Base-by-base conservation (phyloP, 2,329 filamentous ascomycete species). In the Berkeleyomyces rouxiae region DNA sequence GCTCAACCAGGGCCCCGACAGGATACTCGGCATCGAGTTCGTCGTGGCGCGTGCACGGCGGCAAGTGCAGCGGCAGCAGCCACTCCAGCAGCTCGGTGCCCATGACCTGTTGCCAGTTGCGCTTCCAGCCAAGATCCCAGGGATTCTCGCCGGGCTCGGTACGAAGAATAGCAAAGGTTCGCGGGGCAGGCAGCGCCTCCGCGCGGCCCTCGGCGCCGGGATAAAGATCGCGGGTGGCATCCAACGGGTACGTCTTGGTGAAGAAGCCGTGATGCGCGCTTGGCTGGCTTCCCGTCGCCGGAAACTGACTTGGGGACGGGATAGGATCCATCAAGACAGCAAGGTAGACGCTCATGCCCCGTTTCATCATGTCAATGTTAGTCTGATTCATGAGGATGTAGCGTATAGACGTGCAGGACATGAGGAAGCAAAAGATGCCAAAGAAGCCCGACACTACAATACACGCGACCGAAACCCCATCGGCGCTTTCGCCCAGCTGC, bases 71-170 rank as follows among this genome's bases (percentile, higher is more conserved):
- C 0, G 92, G 92, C 1, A 96, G 73, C 10, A 96, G 70, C 91
- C 91, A 97, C 65, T 96, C 87, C 11, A 85, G 65, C 1, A 84
- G 66, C 23, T 74, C 81, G 57, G 79, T 74, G 0, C 92, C 92
- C 84, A 99, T 90, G 33, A 96, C 82, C 11, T 85, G 80, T 66
- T 83, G 82, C 74, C 90, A 85, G 69, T 97, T 97, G 37, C 77
- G 74, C 66, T 80, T 77, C 7, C 74, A 74, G 1, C 87, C 88
- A 0, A 93, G 75, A 68, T 95, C 82, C 84, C 90, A 99, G 0
- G 90, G 89, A 67, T 96, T 96, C 67, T 93, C 85, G 7, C 88
- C 85, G 0, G 82, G 79, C 2, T 82, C 76, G 0, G 87, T 88
- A 65, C 82, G 79, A 1, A 96, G 76, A 47, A 97, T 86, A 10